Evolutionary conservation across 2,329 filamentous ascomycete species (phyloP), one percentile per base, ranked within the genome.

Genomic region (Alternaria tenuissima): DNA sequence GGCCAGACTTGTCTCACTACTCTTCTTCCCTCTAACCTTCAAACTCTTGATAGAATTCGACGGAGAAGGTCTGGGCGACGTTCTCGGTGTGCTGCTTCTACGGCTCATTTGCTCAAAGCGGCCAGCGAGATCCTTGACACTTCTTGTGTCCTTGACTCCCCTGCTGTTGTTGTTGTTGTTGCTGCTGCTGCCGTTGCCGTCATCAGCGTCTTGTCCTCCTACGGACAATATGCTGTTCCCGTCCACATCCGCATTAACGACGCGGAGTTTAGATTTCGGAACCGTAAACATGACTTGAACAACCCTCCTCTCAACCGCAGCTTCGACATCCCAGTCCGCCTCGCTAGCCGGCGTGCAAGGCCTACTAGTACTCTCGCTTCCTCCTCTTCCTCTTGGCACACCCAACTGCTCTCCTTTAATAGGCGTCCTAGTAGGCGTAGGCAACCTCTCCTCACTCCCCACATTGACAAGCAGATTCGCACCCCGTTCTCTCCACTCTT

Each of bases 251-350:
- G 76, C 76, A 16, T 98, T 98, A 20, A 97, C 94, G n/a, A 98
- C 93, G 26, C 94, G 83, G 64, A 98, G 80, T 68, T 88, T 88
- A 78, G 94, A 91, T 76, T 90, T 93, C 3, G 95, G 94, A 61
- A 97, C 93, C 0, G 94, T 97, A 78, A 97, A 98, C 87, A 96
- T 95, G 74, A 85, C 80, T 56, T 83, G 83, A n/a, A 85, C 81
- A 5, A 83, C 81, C 5, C 83, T 68, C 22, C 79, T 74, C 52
- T 79, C 78, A 2, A 80, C 82, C 5, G 81, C 83, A 12, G 78
- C 77, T 65, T 85, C 83, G 1, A 85, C 81, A 53, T 85, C 82
- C 83, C 83, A 85, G 47, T 84, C 82, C 7, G 78, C 78, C 52
- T 83, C 81, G 55, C 77, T 74, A 2, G 71, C 72, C 9, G 75